phyloP scores from a whole-genome alignment of 768 basidiomycete genomes.

The Psilocybe azurescens region DNA sequence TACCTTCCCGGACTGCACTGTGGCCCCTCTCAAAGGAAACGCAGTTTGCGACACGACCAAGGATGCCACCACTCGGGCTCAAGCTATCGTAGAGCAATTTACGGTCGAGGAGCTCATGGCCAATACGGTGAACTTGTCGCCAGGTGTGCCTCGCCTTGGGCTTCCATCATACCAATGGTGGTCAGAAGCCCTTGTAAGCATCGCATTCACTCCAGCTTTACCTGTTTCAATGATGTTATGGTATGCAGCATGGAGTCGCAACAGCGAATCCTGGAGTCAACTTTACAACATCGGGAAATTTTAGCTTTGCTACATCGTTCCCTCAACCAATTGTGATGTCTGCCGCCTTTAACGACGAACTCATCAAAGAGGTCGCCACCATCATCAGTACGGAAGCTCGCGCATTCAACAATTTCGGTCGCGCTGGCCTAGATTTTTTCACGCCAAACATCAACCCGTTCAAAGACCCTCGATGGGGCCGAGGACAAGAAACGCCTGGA shows the following conservation, averaged over 20 bases:
- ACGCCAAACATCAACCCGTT: constrained; percentile 65
- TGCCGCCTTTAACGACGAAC: constrained; percentile 58
- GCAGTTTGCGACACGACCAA: constrained; percentile 52
- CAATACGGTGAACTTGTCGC: constrained; percentile 54
- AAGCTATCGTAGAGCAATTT: constrained; percentile 53
- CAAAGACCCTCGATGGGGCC: constrained; percentile 68
- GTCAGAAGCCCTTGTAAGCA: constrained; percentile 59
- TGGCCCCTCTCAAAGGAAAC: constrained; percentile 48
- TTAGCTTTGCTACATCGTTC: constrained; percentile 64
- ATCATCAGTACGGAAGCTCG: constrained; percentile 62
- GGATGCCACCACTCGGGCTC: constrained; percentile 50
- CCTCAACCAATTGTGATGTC: constrained; percentile 60
- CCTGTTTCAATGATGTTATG: not conserved
- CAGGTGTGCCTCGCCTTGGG: constrained; percentile 60
- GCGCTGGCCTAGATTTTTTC: constrained; percentile 60
- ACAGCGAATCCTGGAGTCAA: constrained; percentile 50
- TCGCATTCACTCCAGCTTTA: constrained; percentile 4
- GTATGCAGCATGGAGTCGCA: constrained; percentile 58
- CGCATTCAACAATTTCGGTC: constrained; percentile 59
- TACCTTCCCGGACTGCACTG: constrained; percentile 55
- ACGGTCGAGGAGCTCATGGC: constrained; percentile 55
- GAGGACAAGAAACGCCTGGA: constrained; percentile 66
- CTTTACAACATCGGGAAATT: constrained; percentile 54
- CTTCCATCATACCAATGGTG: constrained; percentile 65
- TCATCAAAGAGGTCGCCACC: constrained; percentile 53